These are phyloP conservation scores for Ogataea methanolica DNA, from an alignment of 805 yeast species.

Conservation along the genomic window DNA sequence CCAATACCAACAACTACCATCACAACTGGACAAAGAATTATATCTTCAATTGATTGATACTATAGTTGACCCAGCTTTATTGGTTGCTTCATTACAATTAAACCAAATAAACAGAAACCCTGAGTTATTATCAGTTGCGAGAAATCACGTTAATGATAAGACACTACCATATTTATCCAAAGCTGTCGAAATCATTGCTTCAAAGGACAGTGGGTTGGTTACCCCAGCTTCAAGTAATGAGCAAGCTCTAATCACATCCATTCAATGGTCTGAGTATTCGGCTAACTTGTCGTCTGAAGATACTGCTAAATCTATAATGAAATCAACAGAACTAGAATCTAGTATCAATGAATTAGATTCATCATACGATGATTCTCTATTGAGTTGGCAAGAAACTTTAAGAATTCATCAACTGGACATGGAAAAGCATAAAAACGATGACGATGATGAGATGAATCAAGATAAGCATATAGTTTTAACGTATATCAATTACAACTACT, in stretches of 20 bases:
- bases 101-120: slow-evolving; percentile 27
- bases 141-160: slow-evolving; percentile 35
- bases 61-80: slow-evolving; percentile 62
- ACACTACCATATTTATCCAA: slow-evolving; percentile 30
- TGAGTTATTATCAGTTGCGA: slow-evolving; percentile 48
- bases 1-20: slow-evolving; percentile 19
- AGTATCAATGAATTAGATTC: slow-evolving; percentile 32
- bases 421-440: slow-evolving; percentile 38
- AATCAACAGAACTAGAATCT: slow-evolving; percentile 31
- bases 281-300: slow-evolving; percentile 70
- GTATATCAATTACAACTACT: slow-evolving; percentile 63
- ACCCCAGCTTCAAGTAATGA: slow-evolving; percentile 20
- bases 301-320: slow-evolving; percentile 55
- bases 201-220: slow-evolving; percentile 34
- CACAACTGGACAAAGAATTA: slow-evolving; percentile 31
- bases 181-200: slow-evolving; percentile 33
- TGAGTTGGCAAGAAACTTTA: slow-evolving; percentile 67
- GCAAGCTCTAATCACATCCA: slow-evolving; percentile 24
- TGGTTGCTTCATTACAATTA: slow-evolving; percentile 30
- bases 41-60: slow-evolving; percentile 54
- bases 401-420: slow-evolving; percentile 55
- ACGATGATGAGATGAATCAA: slow-evolving; percentile 54
- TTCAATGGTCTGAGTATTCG: slow-evolving; percentile 48
- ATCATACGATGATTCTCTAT: slow-evolving; percentile 51
- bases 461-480: slow-evolving; percentile 72